Percentiles rank a stretch among this genome's conserved stretches.
phyloP scores from a whole-genome alignment of 805 yeast species.

The Sugiyamaella floridensis region DNA sequence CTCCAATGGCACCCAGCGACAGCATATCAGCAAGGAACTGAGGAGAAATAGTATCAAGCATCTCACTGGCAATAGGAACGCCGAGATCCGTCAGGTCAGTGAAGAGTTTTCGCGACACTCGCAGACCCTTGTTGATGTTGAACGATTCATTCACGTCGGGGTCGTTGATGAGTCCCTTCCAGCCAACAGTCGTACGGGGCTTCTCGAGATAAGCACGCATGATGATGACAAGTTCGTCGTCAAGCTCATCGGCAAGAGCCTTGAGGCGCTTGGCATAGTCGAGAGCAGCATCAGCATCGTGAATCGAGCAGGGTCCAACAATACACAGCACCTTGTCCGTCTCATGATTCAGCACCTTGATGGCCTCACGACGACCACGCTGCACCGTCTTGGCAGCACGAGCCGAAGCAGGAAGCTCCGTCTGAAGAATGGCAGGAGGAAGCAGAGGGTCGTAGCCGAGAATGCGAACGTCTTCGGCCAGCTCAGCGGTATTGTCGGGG shows the following conservation, averaged over 20 bases:
- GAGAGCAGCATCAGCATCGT: conserved; percentile 81
- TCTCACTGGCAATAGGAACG: conserved; percentile 92
- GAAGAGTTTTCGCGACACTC: conserved; percentile 79
- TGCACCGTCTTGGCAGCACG: conserved; percentile 56
- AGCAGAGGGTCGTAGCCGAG: conserved; percentile 90
- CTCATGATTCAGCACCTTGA: conserved; percentile 61
- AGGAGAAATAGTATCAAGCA: conserved; percentile 97
- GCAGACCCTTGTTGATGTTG: conserved; percentile 91
- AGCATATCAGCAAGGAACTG: conserved; percentile 88
- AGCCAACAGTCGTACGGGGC: conserved; percentile 98
- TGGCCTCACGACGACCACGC: conserved; percentile 71
- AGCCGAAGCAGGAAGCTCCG: conserved; percentile 65
- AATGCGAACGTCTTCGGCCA: conserved; percentile 51
- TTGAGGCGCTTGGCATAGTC: conserved; percentile 75
- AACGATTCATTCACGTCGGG: conserved; percentile 90
- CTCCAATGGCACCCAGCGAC: conserved; percentile 97
- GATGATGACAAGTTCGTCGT: conserved; percentile 70
- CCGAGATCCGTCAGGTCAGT: conserved; percentile 71
- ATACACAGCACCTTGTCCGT: conserved; percentile 82
- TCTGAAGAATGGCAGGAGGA: conserved; percentile 85
- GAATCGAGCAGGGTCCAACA: conserved; percentile 97
- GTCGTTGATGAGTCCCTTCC: conserved; percentile 97
- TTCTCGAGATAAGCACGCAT: conserved; percentile 98
- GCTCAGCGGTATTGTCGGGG: conserved; percentile 48
- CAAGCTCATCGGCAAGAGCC: conserved; percentile 59